Evolutionary conservation across 2,329 filamentous ascomycete species (phyloP).

Genomic region (Pseudogymnoascus sp.): DNA sequence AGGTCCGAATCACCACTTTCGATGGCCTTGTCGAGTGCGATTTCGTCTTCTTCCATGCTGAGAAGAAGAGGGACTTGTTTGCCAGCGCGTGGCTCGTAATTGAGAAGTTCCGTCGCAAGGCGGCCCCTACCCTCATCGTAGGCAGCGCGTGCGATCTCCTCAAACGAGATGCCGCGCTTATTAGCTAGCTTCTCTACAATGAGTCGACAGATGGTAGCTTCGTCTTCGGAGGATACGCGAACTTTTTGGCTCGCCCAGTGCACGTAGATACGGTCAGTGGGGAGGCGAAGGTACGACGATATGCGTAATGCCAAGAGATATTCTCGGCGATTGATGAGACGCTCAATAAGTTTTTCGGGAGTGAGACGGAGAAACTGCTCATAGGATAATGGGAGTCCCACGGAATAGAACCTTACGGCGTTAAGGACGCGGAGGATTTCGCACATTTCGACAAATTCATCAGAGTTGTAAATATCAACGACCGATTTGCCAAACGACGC

Average conservation of each 20-base stretch:
- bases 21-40: constrained; percentile 92
- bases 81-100: constrained; percentile 90
- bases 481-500: constrained; percentile 98
- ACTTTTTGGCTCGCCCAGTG: constrained; percentile 97
- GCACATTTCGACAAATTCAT: constrained; percentile 98
- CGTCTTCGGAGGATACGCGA: constrained; percentile 71
- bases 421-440: constrained; percentile 89
- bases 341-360: constrained; percentile 76
- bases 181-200: constrained; percentile 81
- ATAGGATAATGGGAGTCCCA: constrained; percentile 83
- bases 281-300: constrained; percentile 76
- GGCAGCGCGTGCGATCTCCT: constrained; percentile 83
- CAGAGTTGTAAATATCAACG: constrained; percentile 92
- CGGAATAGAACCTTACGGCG: constrained; percentile 81
- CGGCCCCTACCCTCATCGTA: constrained; percentile 86
- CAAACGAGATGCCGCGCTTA: constrained; percentile 90
- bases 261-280: constrained; percentile 84
- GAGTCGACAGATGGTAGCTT: constrained; percentile 76
- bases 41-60: constrained; percentile 90
- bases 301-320: constrained; percentile 85
- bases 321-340: constrained; percentile 80
- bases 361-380: constrained; percentile 90
- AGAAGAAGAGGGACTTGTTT: constrained; percentile 89
- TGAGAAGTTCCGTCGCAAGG: constrained; percentile 84
- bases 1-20: constrained; percentile 93